These are phyloP conservation scores for Gnomoniopsis sp. DNA, from an alignment of 2,329 filamentous ascomycete species.

Conservation along the genomic window DNA sequence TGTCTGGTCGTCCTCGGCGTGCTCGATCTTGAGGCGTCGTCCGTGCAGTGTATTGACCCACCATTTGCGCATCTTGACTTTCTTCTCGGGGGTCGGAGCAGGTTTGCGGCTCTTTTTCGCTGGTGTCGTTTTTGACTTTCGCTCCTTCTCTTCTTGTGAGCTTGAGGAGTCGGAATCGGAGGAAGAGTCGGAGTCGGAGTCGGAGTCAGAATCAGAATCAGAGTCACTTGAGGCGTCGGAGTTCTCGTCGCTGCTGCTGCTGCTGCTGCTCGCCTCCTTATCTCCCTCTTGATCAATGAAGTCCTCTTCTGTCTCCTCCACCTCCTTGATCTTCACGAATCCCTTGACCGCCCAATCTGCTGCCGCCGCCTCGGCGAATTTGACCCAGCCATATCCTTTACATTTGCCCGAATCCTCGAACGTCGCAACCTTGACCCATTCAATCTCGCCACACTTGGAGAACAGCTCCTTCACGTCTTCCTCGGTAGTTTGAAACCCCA, in stretches of 20 bases:
- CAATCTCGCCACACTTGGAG: slow-evolving; percentile 76
- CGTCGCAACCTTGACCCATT: slow-evolving; percentile 83
- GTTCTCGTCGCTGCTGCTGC: slow-evolving; percentile 27
- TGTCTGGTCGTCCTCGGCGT: slow-evolving; percentile 84
- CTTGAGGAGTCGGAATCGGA: neutral
- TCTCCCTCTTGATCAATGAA: slow-evolving; percentile 48
- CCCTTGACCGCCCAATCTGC: slow-evolving; percentile 77
- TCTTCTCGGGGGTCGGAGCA: slow-evolving; percentile 36
- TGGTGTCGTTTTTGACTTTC: slow-evolving; percentile 27
- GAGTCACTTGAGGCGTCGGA: slow-evolving; percentile 28
- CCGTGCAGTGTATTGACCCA: slow-evolving; percentile 84
- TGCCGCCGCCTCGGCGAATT: slow-evolving; percentile 75
- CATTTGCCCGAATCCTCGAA: slow-evolving; percentile 98
- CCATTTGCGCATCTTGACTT: slow-evolving; percentile 65
- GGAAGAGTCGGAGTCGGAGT: slow-evolving; percentile 24
- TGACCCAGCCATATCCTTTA: slow-evolving; percentile 95
- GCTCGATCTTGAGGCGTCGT: slow-evolving; percentile 80
- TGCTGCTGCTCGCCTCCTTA: slow-evolving; percentile 38
- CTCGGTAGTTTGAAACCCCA: slow-evolving; percentile 77
- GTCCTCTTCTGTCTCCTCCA: slow-evolving; percentile 60
- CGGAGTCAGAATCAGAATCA: neutral
- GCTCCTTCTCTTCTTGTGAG: slow-evolving; percentile 3
- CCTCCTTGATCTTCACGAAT: slow-evolving; percentile 69
- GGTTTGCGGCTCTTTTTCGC: slow-evolving; percentile 35
- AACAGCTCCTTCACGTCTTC: slow-evolving; percentile 81